Conservation (phyloP, 1,284 basidiomycete species). For the Cutaneotrichosporon cutaneum region DNA sequence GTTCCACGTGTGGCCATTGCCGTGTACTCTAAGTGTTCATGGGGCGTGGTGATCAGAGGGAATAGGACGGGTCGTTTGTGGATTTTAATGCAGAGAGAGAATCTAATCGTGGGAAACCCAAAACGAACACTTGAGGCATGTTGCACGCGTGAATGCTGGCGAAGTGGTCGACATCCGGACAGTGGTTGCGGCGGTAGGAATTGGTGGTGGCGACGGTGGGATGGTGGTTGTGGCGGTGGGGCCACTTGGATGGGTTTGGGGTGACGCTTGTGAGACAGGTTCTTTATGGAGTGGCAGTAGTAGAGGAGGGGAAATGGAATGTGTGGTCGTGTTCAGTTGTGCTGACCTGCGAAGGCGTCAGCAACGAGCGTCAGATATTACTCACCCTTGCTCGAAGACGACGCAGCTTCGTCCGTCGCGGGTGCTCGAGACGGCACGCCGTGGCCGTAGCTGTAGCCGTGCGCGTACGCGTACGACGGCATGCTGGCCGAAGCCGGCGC, state of each 20-base stretch:
- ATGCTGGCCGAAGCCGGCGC: slow-evolving; percentile 7
- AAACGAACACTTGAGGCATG: neutral
- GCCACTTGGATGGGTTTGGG: neutral
- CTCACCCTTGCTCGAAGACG: neutral
- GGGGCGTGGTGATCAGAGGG: neutral
- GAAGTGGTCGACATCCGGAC: neutral
- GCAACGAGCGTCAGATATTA: neutral
- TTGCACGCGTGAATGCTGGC: neutral
- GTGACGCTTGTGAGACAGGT: neutral
- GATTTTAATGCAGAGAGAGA: neutral
- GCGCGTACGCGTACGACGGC: slow-evolving; percentile 8
- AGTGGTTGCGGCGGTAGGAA: neutral
- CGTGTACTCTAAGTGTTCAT: neutral
- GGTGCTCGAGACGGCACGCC: slow-evolving; percentile 3
- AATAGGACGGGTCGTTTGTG: neutral
- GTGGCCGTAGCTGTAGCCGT: slow-evolving; percentile 14
- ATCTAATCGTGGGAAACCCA: neutral
- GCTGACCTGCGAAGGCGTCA: neutral
- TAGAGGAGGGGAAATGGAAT: neutral
- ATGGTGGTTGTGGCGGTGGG: neutral
- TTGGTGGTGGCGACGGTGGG: neutral
- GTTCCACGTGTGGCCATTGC: neutral
- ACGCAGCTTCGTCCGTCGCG: neutral
- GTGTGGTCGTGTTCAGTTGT: neutral
- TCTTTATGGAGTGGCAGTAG: neutral